Conservation (phyloP, 2,329 filamentous ascomycete species). For the Paecilomyces niveus region DNA sequence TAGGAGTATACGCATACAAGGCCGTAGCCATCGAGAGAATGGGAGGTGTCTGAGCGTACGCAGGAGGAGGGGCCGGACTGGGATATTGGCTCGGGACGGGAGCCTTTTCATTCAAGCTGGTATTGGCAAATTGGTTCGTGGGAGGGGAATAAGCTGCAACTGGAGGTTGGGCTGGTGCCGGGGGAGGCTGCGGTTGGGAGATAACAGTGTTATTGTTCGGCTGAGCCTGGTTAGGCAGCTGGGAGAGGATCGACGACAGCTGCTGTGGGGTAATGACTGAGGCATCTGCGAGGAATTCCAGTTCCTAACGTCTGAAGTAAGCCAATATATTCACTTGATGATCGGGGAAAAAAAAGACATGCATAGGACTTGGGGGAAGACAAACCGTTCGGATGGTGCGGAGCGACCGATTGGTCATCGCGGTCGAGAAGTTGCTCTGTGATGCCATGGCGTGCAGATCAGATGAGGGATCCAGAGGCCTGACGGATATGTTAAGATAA, state of each 20-base stretch:
- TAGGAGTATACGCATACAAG: slow-evolving; percentile 73
- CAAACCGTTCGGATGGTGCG: slow-evolving; percentile 78
- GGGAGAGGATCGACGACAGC: slow-evolving; percentile 65
- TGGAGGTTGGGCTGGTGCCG: slow-evolving; percentile 18
- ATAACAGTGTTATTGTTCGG: slow-evolving; percentile 22
- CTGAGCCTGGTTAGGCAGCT: slow-evolving; percentile 56
- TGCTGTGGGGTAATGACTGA: slow-evolving; percentile 68
- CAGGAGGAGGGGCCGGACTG: slow-evolving; percentile 42
- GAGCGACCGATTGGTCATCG: slow-evolving; percentile 74
- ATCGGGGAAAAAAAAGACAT: slow-evolving; percentile 10
- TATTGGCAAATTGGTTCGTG: slow-evolving; percentile 30
- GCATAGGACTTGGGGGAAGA: slow-evolving; percentile 7
- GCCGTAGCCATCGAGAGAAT: slow-evolving; percentile 69
- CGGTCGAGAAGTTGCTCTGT: slow-evolving; percentile 34
- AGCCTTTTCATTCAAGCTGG: slow-evolving; percentile 36
- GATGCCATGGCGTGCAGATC: slow-evolving; percentile 21
- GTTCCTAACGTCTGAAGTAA: slow-evolving; percentile 54
- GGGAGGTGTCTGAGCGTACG: slow-evolving; percentile 43
- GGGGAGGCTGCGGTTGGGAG: slow-evolving; percentile 16
- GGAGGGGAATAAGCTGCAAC: slow-evolving; percentile 31
- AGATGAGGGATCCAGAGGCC: neutral
- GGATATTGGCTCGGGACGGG: slow-evolving; percentile 33
- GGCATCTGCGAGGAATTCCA: slow-evolving; percentile 80
- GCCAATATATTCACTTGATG: neutral
- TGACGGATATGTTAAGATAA: neutral